These are phyloP conservation scores for Ustilago hordei DNA, from an alignment of 1,284 basidiomycete genomes.

Conservation along the genomic window DNA sequence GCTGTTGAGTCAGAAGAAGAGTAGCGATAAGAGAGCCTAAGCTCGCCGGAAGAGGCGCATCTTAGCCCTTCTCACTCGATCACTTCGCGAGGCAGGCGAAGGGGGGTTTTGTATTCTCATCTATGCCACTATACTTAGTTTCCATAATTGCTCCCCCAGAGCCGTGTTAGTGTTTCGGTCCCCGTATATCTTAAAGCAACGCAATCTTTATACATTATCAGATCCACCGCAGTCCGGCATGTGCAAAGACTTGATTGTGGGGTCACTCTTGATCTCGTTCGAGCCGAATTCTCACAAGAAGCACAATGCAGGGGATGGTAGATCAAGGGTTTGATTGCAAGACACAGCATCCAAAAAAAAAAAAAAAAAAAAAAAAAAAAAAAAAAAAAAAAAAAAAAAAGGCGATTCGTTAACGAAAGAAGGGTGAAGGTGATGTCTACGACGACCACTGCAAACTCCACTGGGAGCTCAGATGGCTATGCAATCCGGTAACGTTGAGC, in stretches of 20 bases:
- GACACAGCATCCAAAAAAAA: neutral
- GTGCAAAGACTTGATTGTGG: no score
- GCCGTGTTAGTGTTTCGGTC: no score
- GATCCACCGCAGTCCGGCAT: no score
- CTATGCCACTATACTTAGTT: neutral
- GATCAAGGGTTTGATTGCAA: no score
- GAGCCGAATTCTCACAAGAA: no score
- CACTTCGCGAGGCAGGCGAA: neutral
- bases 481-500: constrained; percentile 50
- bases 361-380: neutral
- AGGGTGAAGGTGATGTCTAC: neutral
- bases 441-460: constrained; percentile 31
- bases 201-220: no score
- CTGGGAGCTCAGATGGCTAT: constrained; percentile 37
- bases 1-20: constrained; percentile 55
- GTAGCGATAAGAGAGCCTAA: constrained; percentile 25
- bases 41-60: constrained; percentile 11
- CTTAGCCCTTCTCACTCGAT: neutral
- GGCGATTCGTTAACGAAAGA: neutral
- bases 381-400: neutral
- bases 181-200: no score
- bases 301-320: no score
- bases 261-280: no score
- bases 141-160: neutral
- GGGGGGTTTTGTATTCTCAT: neutral